Percentiles rank a stretch among this genome's conserved stretches.
These are phyloP conservation scores for Circinella minor DNA, from an alignment of 371 early-diverging fungal genomes.

Conservation along the genomic window DNA sequence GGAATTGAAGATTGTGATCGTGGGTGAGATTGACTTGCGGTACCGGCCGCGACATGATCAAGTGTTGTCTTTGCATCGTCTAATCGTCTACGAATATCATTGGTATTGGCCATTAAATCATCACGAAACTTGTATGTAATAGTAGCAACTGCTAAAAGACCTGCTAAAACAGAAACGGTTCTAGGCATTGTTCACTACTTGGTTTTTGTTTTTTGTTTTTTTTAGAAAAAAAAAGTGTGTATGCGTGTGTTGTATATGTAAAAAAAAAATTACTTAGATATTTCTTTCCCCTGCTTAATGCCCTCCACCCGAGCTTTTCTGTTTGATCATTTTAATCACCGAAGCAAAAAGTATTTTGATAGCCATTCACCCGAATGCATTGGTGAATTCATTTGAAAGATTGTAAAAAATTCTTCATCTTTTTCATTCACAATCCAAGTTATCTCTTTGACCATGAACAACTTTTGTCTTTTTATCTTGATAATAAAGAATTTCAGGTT, in stretches of 20 bases:
- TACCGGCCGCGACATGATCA: slow-evolving; percentile 27
- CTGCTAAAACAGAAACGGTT: slow-evolving; percentile 38
- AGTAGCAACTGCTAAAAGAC: slow-evolving; percentile 33
- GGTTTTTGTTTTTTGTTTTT: neutral
- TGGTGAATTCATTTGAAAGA: no score
- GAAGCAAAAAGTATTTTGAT: no score
- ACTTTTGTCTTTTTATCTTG: no score
- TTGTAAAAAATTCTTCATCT: no score
- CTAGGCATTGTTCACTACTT: slow-evolving; percentile 33
- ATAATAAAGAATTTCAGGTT: no score
- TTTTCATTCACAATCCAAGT: no score
- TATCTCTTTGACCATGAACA: no score
- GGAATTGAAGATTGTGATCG: slow-evolving; percentile 2
- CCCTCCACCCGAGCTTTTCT: no score
- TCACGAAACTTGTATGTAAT: slow-evolving; percentile 36
- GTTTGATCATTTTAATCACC: no score
- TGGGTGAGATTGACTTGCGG: slow-evolving; percentile 18
- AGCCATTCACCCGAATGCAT: no score
- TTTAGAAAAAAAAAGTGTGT: neutral
- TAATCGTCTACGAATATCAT: slow-evolving; percentile 24
- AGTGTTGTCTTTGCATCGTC: slow-evolving; percentile 25
- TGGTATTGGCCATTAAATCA: slow-evolving; percentile 26
- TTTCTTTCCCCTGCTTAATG: neutral
- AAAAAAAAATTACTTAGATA: neutral
- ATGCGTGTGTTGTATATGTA: neutral